Evolutionary conservation across 768 basidiomycete species (phyloP), one percentile per base, ranked within the genome.

Genomic region (Suillus subaureus): DNA sequence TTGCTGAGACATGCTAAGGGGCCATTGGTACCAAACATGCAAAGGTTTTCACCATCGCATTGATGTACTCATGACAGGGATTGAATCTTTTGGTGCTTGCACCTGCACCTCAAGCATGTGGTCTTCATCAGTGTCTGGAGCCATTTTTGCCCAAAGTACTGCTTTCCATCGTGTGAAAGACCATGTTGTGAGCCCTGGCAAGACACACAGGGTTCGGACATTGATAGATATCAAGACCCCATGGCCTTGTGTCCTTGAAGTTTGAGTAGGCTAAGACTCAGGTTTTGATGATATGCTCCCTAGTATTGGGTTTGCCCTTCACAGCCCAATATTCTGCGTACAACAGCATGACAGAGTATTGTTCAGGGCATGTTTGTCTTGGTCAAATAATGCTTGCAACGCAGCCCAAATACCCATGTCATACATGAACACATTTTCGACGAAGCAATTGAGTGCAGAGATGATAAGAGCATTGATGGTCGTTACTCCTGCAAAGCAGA

Each of bases 171-270:
- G 21, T 0, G 3, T 35, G 12, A 2, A 35, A 42, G 12, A 16
- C 9, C 18, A 58, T 35, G 15, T 58, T 3, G 6, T 51, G 49
- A 26, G 49, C 26, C 3, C 0, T 2, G 49, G 49, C 7, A 15
- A 26, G 15, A 3, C 26, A 51, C 1, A 0, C 3, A 15, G 26
- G 0, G 2, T 49, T 49, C 0, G 6, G 7, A 39, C 62, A 55
- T 55, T 13, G 4, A 40, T 47, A 63, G 13, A 63, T 52, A 2
- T 63, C 31, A 5, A 63, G n/a, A 26, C 62, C 51, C 45, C 45
- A 63, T 12, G 49, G 62, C 21, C 62, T 43, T 4, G 23, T 23
- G 13, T 37, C 31, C 28, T 18, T 51, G 49, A 51, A 51, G 35
- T 47, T 63, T 0, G 49, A 55, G 23, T 35, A 49, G 8, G 62